Percentiles rank a stretch among this genome's conserved stretches.
Conservation (phyloP, 1,284 basidiomycete genomes). For the Marasmius sp. region DNA sequence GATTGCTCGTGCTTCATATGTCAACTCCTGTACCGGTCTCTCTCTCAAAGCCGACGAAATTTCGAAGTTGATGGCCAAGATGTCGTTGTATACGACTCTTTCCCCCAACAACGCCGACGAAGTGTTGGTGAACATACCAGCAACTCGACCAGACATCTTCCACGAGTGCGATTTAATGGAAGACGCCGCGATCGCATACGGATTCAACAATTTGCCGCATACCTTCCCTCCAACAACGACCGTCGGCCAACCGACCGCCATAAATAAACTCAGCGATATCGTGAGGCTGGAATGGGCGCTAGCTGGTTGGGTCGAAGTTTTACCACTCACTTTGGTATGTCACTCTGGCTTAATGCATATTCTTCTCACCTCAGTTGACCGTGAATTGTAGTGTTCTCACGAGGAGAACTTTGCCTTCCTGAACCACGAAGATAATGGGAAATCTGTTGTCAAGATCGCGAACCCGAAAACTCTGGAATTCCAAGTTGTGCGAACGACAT, state of each 20-base stretch:
- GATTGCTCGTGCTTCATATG: constrained; percentile 83
- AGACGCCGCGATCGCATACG: constrained; percentile 96
- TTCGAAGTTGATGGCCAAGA: constrained; percentile 68
- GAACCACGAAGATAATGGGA: constrained; percentile 82
- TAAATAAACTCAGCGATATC: constrained; percentile 91
- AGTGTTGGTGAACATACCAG: constrained; percentile 78
- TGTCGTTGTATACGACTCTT: constrained; percentile 65
- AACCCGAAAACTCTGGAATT: constrained; percentile 99
- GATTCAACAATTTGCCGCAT: constrained; percentile 94
- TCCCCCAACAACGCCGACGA: constrained; percentile 57
- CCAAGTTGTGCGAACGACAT: constrained; percentile 95
- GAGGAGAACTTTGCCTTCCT: constrained; percentile 97
- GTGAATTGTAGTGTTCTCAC: constrained; percentile 79
- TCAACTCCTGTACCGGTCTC: constrained; percentile 95
- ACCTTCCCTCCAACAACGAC: constrained; percentile 95
- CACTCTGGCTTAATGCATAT: background rate
- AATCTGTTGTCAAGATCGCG: constrained; percentile 84
- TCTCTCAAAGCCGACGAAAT: constrained; percentile 63
- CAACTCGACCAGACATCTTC: constrained; percentile 94
- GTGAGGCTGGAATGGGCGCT: constrained; percentile 90
- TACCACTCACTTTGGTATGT: constrained; percentile 89
- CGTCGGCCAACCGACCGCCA: constrained; percentile 87
- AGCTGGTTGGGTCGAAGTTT: constrained; percentile 94
- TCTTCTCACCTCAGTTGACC: background rate
- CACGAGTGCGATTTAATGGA: constrained; percentile 99